phyloP scores from a whole-genome alignment of 179 eudicot species.

The Drosera spatulata region DNA sequence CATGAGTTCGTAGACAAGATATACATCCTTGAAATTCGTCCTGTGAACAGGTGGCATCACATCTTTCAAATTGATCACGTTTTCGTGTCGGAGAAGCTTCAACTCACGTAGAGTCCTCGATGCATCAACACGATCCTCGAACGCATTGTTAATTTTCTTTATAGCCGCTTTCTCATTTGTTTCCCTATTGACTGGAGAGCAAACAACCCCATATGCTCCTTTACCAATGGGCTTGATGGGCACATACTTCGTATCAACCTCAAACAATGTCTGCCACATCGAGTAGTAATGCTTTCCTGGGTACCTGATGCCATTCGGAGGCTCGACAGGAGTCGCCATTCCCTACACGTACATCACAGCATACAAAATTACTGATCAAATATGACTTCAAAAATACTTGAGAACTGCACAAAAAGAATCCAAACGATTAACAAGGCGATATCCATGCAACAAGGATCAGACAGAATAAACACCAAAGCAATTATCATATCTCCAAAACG shows the following conservation, averaged over 20 bases:
- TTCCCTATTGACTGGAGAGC: constrained; percentile 1
- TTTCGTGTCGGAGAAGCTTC: constrained; percentile 4
- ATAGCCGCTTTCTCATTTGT: background rate
- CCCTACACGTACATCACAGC: constrained; percentile 1
- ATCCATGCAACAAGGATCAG: no score
- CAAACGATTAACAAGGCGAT: no score
- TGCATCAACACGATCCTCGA: constrained; percentile 3
- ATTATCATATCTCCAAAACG: no score
- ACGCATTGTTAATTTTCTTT: constrained; percentile 3
- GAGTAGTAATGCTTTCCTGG: constrained; percentile 3
- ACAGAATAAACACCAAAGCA: no score
- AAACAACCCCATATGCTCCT: constrained; percentile 4
- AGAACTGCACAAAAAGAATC: no score
- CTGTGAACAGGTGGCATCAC: constrained; percentile 2
- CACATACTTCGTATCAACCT: background rate
- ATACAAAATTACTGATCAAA: no score
- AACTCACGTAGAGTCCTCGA: background rate
- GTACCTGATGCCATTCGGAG: constrained; percentile 1
- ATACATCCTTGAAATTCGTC: constrained; percentile 4
- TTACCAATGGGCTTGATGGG: constrained; percentile 4
- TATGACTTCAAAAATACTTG: no score
- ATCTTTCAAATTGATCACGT: constrained; percentile 2
- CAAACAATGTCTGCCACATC: constrained; percentile 4
- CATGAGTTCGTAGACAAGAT: constrained; percentile 3
- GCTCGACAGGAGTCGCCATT: background rate